Conservation (phyloP, 495 filamentous ascomycete species). For the Neurospora sp. region DNA sequence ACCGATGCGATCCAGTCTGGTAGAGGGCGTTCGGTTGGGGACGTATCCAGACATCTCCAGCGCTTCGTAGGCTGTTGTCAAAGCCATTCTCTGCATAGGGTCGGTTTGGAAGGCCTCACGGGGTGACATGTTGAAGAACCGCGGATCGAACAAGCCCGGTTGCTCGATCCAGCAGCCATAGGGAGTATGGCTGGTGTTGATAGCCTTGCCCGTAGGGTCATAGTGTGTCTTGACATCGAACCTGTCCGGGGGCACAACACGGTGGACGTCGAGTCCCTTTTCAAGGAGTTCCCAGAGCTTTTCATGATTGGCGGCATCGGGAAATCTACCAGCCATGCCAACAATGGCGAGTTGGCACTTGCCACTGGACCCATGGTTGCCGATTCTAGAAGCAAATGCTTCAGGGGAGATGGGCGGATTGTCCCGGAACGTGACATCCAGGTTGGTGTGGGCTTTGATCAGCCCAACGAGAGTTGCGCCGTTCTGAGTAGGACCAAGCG, state of each 20-base stretch:
- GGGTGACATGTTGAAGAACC: conserved; percentile 95
- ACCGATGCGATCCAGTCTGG: conserved; percentile 72
- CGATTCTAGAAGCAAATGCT: conserved; percentile 22
- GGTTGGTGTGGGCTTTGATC: conserved; percentile 28
- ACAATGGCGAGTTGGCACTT: conserved; percentile 55
- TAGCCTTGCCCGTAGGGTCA: conserved; percentile 62
- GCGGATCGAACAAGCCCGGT: conserved; percentile 73
- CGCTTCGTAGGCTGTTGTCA: conserved; percentile 82
- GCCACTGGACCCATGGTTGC: conserved; percentile 33
- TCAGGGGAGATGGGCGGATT: conserved; percentile 24
- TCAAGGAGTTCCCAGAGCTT: conserved; percentile 64
- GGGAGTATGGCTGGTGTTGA: conserved; percentile 73
- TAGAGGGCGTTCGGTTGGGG: conserved; percentile 76
- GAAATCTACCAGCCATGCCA: conserved; percentile 68
- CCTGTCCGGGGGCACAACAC: conserved; percentile 57
- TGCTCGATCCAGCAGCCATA: conserved; percentile 88
- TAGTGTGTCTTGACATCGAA: conserved; percentile 73
- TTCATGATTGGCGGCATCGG: conserved; percentile 54
- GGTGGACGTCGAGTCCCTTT: conserved; percentile 52
- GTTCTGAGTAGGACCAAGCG: conserved; percentile 42
- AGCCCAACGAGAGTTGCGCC: conserved; percentile 32
- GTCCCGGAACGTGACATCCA: conserved; percentile 31
- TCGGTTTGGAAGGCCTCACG: conserved; percentile 84
- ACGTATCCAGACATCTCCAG: conserved; percentile 88
- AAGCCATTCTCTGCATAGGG: conserved; percentile 75